Conservation (phyloP, 306 rosid genomes). For the Prunus fruticosa region DNA sequence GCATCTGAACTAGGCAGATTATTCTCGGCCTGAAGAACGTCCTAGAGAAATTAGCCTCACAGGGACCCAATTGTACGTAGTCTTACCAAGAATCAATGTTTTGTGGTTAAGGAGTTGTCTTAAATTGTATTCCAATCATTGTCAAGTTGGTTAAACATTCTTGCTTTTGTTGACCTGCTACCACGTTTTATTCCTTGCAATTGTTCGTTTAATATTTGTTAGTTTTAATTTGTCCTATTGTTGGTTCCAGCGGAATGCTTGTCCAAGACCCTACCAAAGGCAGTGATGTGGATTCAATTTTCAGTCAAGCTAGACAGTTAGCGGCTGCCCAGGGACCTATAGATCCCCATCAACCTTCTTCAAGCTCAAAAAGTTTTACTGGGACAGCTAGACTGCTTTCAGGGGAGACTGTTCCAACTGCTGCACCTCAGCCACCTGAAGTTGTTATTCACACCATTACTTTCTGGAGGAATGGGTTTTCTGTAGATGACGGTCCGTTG, state of each 20-base stretch:
- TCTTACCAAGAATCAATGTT: background rate
- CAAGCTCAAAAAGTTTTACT: constrained; percentile 59
- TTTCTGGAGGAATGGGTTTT: constrained; percentile 91
- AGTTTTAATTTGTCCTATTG: constrained; percentile 1
- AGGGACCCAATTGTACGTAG: background rate
- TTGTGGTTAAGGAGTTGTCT: too few species aligned
- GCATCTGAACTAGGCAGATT: background rate
- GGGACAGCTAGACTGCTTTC: constrained; percentile 85
- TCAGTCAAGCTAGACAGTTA: constrained; percentile 54
- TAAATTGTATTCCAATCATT: background rate
- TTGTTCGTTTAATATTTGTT: background rate
- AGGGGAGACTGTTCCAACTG: constrained; percentile 59
- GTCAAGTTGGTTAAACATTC: background rate
- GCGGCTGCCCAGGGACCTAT: constrained; percentile 53
- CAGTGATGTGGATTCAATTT: constrained; percentile 60
- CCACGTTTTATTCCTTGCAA: background rate
- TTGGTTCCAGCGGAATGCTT: constrained; percentile 81
- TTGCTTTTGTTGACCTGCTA: background rate
- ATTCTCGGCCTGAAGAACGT: background rate
- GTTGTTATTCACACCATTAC: constrained; percentile 52
- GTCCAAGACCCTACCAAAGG: constrained; percentile 74
- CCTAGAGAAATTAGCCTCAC: background rate
- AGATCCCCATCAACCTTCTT: constrained; percentile 39
- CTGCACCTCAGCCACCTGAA: constrained; percentile 58
- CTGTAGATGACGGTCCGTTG: constrained; percentile 70